Evolutionary conservation across 2,329 filamentous ascomycete species (phyloP), one percentile per base, ranked within the genome.

Genomic region (Leptographium procerum): DNA sequence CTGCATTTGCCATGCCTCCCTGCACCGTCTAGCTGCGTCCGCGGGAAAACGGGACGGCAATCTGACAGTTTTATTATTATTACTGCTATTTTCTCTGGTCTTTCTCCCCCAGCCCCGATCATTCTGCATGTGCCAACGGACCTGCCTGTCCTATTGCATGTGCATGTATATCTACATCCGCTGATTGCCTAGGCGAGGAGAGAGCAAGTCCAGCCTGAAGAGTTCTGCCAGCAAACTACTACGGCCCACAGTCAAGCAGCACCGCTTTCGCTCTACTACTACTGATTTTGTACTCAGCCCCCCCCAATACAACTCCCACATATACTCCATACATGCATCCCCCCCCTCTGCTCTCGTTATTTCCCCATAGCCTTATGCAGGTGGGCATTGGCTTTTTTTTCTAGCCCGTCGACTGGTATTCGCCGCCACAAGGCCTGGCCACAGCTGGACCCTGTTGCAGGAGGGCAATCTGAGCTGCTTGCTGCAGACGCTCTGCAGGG

Each of bases 401-500:
- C n/a, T n/a, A n/a, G n/a, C n/a, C 48, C 48, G 48, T 31, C 31
- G 50, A 40, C 52, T 24, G 22, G 40, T 43, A 16, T 14, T 54
- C 13, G 22, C 52, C 24, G 22, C 22, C 52, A 28, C 8, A 31
- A 50, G 31, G 31, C 22, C 31, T 53, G 28, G 28, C 29, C 29
- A 34, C 16, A 34, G 29, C 31, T 22, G 51, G 11, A 26, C n/a
- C 50, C 50, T 33, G 50, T 33, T 52, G 51, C 52, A 34, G 47
- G 24, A 28, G 47, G 47, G 47, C 47, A 16, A 50, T 50, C 47
- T 50, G 26, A 2, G 22, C n/a, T 43, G 22, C 34, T 22, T 52
- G 52, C 52, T 54, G 52, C 52, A 54, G 52, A 36, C 52, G 52
- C 52, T 54, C 52, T 54, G 52, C 52, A 54, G 51, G n/a, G 52